These are phyloP conservation scores for Pichia sp. DNA, from an alignment of 1,139 yeast species.

Conservation along the genomic window DNA sequence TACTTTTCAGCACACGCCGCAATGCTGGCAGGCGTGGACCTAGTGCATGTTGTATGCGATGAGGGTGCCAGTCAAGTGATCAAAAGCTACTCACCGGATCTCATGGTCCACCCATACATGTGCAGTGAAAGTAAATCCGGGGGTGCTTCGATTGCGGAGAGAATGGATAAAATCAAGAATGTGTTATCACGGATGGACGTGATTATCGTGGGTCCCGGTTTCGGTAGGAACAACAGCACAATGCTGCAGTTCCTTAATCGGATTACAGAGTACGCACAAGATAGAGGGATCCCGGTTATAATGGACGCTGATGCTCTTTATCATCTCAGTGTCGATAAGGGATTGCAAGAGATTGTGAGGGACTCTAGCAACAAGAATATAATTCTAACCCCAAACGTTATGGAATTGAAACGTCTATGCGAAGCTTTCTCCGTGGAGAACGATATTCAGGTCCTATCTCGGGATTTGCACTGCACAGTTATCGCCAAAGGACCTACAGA, in stretches of 20 bases:
- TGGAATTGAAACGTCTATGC: slow-evolving; percentile 68
- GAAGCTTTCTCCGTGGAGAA: slow-evolving; percentile 30
- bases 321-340: slow-evolving; percentile 31
- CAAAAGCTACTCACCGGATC: slow-evolving; percentile 82
- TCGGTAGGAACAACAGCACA: slow-evolving; percentile 63
- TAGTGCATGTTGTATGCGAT: slow-evolving; percentile 84
- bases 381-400: slow-evolving; percentile 80
- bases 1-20: slow-evolving; percentile 82
- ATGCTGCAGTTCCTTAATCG: slow-evolving; percentile 56
- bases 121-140: slow-evolving; percentile 28
- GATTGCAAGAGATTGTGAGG: slow-evolving; percentile 40
- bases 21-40: slow-evolving; percentile 78
- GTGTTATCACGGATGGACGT: slow-evolving; percentile 67
- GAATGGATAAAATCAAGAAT: slow-evolving; percentile 48
- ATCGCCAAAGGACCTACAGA: slow-evolving; percentile 70
- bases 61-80: slow-evolving; percentile 69
- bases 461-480: slow-evolving; percentile 50
- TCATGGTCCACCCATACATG: slow-evolving; percentile 94
- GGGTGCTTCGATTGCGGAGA: slow-evolving; percentile 23
- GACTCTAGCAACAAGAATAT: slow-evolving; percentile 48
- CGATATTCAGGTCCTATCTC: slow-evolving; percentile 35
- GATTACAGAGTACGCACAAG: slow-evolving; percentile 40
- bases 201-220: slow-evolving; percentile 88
- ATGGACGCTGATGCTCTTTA: slow-evolving; percentile 82
- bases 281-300: slow-evolving; percentile 45